Conservation (phyloP, 768 basidiomycete species). For the Mycena rebaudengoi region DNA sequence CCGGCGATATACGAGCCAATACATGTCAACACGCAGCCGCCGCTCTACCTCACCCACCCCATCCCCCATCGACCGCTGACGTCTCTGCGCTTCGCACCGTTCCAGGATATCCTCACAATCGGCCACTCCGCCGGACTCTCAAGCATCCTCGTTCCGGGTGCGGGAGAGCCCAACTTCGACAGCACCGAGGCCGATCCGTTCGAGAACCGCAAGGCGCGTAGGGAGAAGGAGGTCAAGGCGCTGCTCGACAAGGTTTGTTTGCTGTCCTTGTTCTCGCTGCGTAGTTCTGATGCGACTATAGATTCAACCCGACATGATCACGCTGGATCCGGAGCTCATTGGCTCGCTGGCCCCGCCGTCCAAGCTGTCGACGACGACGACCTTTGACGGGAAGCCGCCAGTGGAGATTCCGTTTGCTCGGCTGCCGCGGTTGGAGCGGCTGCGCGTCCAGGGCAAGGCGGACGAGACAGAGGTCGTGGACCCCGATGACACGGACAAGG, state of each 20-base stretch:
- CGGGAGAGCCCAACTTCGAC: constrained; percentile 96
- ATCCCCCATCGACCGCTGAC: constrained; percentile 82
- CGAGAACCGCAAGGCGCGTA: constrained; percentile 80
- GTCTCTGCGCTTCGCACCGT: constrained; percentile 86
- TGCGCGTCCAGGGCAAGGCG: constrained; percentile 77
- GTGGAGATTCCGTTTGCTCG: constrained; percentile 69
- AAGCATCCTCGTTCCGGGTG: constrained; percentile 88
- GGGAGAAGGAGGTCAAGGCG: constrained; percentile 90
- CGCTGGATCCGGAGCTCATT: constrained; percentile 80
- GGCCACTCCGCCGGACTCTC: constrained; percentile 84
- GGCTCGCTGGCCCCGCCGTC: constrained; percentile 72
- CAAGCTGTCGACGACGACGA: constrained; percentile 62
- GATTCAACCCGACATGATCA: constrained; percentile 94
- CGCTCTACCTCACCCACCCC: constrained; percentile 89
- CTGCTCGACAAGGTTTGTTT: constrained; percentile 84
- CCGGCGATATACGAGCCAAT: constrained; percentile 70
- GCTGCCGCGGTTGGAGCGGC: constrained; percentile 80
- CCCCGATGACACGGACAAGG: constrained; percentile 51
- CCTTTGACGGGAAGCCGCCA: constrained; percentile 48
- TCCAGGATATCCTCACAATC: constrained; percentile 84
- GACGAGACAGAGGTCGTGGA: constrained; percentile 68
- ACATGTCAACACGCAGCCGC: constrained; percentile 61
- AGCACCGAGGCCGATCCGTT: constrained; percentile 94
- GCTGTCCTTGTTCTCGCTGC: neutral
- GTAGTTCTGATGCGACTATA: constrained; percentile 35